Evolutionary conservation across 495 filamentous ascomycete species (phyloP).

Genomic region (Penicillium lividum): DNA sequence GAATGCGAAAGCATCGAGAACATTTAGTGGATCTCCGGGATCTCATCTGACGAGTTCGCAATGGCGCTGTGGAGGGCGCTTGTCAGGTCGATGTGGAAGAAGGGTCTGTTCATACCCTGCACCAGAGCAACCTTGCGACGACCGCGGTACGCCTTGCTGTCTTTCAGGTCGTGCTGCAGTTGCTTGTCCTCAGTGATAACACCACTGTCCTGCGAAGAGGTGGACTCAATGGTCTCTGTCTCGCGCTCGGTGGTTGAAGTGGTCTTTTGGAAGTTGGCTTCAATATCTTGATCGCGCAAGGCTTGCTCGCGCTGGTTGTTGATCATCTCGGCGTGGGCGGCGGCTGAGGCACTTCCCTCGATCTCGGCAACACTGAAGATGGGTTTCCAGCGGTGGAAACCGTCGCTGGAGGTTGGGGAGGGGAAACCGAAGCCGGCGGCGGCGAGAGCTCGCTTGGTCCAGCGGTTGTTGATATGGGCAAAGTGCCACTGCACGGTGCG

Average conservation of each 20-base stretch:
- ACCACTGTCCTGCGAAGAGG: constrained; percentile 31
- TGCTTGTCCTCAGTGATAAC: constrained; percentile 40
- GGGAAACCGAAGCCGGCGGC: constrained; percentile 92
- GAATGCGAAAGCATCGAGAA: neutral
- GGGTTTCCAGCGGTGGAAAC: constrained; percentile 81
- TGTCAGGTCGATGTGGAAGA: constrained; percentile 94
- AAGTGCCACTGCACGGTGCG: constrained; percentile 95
- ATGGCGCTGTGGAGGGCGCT: constrained; percentile 89
- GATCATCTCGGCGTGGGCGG: constrained; percentile 57
- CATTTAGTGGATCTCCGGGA: constrained; percentile 20
- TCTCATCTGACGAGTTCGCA: constrained; percentile 55
- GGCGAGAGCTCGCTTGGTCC: constrained; percentile 95
- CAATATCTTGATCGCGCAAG: constrained; percentile 37
- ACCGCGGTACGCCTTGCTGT: constrained; percentile 45
- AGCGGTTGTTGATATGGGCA: constrained; percentile 91
- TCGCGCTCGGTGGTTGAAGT: constrained; percentile 32
- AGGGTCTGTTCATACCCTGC: constrained; percentile 81
- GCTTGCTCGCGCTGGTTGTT: constrained; percentile 59
- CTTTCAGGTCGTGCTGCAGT: constrained; percentile 47
- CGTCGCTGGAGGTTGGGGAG: constrained; percentile 56
- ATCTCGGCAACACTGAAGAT: constrained; percentile 94
- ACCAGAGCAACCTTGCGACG: constrained; percentile 63
- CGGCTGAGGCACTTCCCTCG: constrained; percentile 68
- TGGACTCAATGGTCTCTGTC: constrained; percentile 32
- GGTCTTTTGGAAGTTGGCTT: constrained; percentile 37